Percentiles rank a stretch among this genome's conserved stretches.
phyloP scores from a whole-genome alignment of 768 basidiomycete species.

The Lyophyllum decastes region DNA sequence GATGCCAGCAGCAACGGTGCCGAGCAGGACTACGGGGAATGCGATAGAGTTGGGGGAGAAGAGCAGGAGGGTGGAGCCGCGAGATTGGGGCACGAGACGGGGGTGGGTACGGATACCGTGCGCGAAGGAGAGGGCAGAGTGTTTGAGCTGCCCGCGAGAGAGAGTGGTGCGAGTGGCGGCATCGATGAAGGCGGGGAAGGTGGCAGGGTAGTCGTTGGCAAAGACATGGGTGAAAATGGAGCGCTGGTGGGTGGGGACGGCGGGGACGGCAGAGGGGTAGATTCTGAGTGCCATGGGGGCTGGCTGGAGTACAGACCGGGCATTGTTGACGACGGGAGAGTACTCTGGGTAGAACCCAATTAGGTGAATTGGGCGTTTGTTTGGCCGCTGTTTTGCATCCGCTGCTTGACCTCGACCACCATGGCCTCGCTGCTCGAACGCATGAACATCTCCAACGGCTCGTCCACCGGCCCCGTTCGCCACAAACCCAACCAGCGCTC shows the following conservation, averaged over 20 bases:
- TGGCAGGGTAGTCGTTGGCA: no score
- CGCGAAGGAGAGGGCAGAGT: not conserved
- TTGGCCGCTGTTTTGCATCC: not conserved
- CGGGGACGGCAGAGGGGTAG: no score
- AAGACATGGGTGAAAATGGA: no score
- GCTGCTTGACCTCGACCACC: constrained; percentile 25
- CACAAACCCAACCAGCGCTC: constrained; percentile 37
- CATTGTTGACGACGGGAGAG: no score
- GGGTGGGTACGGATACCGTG: not conserved
- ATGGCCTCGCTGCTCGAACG: constrained; percentile 66
- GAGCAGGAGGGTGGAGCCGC: not conserved
- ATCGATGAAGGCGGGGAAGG: no score
- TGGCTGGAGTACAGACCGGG: no score
- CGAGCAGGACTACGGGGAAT: not conserved
- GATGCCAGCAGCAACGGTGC: not conserved
- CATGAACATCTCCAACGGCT: constrained; percentile 44
- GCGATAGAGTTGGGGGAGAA: not conserved
- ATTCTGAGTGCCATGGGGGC: no score
- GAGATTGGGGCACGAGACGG: not conserved
- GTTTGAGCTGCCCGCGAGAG: not conserved
- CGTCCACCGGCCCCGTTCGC: constrained; percentile 48
- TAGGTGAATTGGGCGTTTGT: no score
- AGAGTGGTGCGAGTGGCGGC: no score
- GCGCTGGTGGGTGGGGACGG: no score
- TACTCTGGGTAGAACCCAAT: no score